Conservation (phyloP, 2,329 filamentous ascomycete species). For the Karstenula rhodostoma region DNA sequence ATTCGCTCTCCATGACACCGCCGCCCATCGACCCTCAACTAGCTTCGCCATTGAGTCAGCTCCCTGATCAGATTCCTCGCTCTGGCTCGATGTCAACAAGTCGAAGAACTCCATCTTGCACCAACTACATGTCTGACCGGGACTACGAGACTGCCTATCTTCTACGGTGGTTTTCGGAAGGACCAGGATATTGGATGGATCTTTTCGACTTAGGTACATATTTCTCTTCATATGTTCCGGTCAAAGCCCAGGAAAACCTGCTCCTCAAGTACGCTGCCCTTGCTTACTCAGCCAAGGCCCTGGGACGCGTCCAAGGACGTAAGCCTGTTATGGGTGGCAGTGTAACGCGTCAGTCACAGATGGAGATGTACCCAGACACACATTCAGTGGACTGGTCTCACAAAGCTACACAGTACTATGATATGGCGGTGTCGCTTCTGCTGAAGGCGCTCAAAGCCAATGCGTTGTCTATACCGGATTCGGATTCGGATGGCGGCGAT, state of each 20-base stretch:
- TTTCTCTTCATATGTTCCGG: constrained; percentile 67
- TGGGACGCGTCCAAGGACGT: constrained; percentile 62
- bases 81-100: constrained; percentile 36
- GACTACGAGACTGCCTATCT: constrained; percentile 69
- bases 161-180: constrained; percentile 67
- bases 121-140: constrained; percentile 33
- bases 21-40: constrained; percentile 47
- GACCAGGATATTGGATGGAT: constrained; percentile 68
- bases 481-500: constrained; percentile 32
- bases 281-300: constrained; percentile 69
- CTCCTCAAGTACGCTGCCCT: constrained; percentile 64
- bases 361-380: constrained; percentile 61
- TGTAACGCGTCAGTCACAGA: constrained; percentile 57
- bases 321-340: constrained; percentile 61
- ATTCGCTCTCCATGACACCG: constrained; percentile 37
- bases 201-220: constrained; percentile 65
- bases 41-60: constrained; percentile 38
- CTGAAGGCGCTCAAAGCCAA: constrained; percentile 47
- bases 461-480: constrained; percentile 37
- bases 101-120: constrained; percentile 33
- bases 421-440: constrained; percentile 62
- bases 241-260: constrained; percentile 62
- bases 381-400: constrained; percentile 65
- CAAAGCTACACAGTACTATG: constrained; percentile 68
- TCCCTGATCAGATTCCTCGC: constrained; percentile 36